Evolutionary conservation across 2,329 filamentous ascomycete genomes (phyloP).

Genomic region (Clarireedia monteithiana): DNA sequence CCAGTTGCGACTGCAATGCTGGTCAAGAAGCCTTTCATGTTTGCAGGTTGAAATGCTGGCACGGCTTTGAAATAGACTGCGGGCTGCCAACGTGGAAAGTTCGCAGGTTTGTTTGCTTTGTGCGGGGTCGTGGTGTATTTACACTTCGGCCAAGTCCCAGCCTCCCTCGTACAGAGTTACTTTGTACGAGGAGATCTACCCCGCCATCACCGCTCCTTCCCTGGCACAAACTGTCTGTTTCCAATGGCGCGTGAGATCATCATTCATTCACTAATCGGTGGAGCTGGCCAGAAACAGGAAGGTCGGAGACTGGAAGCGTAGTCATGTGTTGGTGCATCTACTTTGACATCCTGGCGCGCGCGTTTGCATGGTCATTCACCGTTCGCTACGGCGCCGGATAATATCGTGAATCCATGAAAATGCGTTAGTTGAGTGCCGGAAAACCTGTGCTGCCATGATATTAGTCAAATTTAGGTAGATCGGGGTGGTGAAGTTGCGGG

Average conservation of each 20-base stretch:
- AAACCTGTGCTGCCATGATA: too few relatives aligned
- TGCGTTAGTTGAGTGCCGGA: too few relatives aligned
- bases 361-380: too few relatives aligned
- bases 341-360: too few relatives aligned
- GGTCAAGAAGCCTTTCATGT: neutral
- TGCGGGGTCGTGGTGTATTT: neutral
- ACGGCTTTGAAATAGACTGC: neutral
- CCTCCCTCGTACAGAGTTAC: neutral
- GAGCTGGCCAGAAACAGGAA: too few relatives aligned
- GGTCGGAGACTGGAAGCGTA: too few relatives aligned
- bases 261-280: neutral
- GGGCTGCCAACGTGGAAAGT: too few relatives aligned
- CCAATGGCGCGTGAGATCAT: conserved; percentile 7
- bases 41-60: neutral
- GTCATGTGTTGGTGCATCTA: too few relatives aligned
- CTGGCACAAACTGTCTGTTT: neutral
- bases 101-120: neutral
- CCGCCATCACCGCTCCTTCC: conserved; percentile 2
- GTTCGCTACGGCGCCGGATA: too few relatives aligned
- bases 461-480: too few relatives aligned
- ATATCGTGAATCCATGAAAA: too few relatives aligned
- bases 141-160: neutral
- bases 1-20: neutral
- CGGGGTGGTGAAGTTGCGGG: too few relatives aligned
- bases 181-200: neutral